phyloP scores from a whole-genome alignment of 176 grass and related monocot species.

The Chloris gayana region DNA sequence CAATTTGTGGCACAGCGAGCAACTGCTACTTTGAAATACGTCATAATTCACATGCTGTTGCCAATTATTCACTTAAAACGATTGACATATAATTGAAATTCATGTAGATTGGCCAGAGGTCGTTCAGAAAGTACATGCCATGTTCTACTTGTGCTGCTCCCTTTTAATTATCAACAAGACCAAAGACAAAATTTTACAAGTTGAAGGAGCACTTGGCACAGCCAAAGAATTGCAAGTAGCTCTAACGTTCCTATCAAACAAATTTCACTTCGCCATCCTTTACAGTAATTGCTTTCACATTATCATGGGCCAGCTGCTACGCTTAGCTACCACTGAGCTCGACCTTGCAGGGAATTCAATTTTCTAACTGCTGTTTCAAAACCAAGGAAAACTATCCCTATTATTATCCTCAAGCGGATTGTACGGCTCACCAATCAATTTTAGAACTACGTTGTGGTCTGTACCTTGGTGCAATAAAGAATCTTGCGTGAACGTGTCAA shows the following conservation, averaged over 20 bases:
- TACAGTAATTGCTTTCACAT: constrained; percentile 10
- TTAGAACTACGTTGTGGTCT: too few relatives aligned
- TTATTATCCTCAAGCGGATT: background rate
- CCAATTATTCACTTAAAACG: too few relatives aligned
- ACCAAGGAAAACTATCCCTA: background rate
- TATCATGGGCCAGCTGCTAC: background rate
- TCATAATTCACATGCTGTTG: background rate
- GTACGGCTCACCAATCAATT: too few relatives aligned
- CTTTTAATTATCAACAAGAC: background rate
- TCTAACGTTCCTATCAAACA: constrained; percentile 4
- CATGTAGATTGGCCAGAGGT: background rate
- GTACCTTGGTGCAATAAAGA: background rate
- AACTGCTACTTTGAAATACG: background rate
- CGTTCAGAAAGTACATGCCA: background rate
- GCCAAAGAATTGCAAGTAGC: background rate
- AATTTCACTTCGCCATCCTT: background rate
- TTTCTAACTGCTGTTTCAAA: background rate
- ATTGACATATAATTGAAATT: background rate
- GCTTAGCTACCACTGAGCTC: background rate
- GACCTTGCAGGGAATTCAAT: background rate
- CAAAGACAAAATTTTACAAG: background rate
- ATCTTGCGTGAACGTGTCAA: background rate
- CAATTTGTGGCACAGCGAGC: background rate
- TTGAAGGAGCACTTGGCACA: background rate
- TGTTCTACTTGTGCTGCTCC: background rate